Evolutionary conservation across 768 basidiomycete species (phyloP).

Genomic region (Tylopilus rubrobrunneus): DNA sequence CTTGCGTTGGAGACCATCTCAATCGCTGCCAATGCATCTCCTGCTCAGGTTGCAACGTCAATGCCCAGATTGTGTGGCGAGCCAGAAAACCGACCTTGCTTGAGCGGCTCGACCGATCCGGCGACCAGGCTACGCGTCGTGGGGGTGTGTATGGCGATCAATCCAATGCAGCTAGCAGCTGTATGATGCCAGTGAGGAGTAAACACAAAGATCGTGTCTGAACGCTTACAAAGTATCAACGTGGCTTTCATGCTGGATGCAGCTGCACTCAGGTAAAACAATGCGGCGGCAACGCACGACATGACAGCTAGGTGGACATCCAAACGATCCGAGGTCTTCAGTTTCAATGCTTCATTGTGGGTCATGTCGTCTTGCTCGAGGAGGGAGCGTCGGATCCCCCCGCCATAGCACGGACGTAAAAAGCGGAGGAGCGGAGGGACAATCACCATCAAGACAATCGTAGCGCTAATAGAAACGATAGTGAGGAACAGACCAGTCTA

Average conservation of each 20-base stretch:
- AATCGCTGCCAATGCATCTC: constrained; percentile 28
- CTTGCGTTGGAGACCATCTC: constrained; percentile 26
- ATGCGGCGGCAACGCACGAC: constrained; percentile 15
- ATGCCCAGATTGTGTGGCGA: too few relatives aligned
- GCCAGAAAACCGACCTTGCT: constrained; percentile 15
- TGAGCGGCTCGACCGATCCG: constrained; percentile 16
- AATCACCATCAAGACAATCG: constrained; percentile 13
- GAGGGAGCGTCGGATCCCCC: background rate
- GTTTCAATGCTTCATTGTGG: background rate
- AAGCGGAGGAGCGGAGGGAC: constrained; percentile 23
- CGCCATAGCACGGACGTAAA: constrained; percentile 24
- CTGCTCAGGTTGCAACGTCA: constrained; percentile 5
- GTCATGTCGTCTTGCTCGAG: background rate
- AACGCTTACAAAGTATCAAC: constrained; percentile 16
- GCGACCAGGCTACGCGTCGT: constrained; percentile 22
- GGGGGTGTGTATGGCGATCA: constrained; percentile 14
- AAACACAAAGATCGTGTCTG: background rate
- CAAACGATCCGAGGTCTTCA: constrained; percentile 21
- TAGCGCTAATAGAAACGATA: constrained; percentile 4
- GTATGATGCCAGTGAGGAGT: background rate
- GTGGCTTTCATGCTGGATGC: background rate
- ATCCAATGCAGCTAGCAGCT: constrained; percentile 18
- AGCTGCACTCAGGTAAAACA: constrained; percentile 12
- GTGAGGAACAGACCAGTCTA: constrained; percentile 30
- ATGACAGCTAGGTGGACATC: constrained; percentile 26